These are phyloP conservation scores for Lolium perenne DNA, from an alignment of 176 grass and related monocot species.

Conservation along the genomic window DNA sequence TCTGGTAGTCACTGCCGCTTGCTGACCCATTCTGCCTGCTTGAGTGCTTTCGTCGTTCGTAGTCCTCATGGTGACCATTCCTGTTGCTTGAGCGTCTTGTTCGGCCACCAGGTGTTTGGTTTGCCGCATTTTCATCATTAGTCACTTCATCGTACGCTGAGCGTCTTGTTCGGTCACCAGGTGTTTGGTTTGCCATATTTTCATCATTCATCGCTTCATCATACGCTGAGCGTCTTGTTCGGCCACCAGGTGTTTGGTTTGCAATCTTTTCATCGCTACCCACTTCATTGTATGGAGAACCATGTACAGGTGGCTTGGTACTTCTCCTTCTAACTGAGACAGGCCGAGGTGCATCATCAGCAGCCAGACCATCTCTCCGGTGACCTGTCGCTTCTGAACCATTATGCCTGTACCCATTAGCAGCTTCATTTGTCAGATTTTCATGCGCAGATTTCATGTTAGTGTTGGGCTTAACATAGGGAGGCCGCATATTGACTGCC, in stretches of 20 bases:
- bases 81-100: slow-evolving; percentile 58
- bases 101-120: slow-evolving; percentile 37
- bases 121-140: slow-evolving; percentile 46
- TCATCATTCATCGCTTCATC: slow-evolving; percentile 37
- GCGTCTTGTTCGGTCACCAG: slow-evolving; percentile 32
- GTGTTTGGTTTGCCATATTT: slow-evolving; percentile 41
- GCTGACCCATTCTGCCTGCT: slow-evolving; percentile 48
- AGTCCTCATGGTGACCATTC: slow-evolving; percentile 44
- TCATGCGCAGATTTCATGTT: neutral
- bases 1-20: slow-evolving; percentile 47
- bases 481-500: slow-evolving; percentile 56
- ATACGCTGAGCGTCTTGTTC: slow-evolving; percentile 51
- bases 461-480: slow-evolving; percentile 73
- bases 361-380: slow-evolving; percentile 26
- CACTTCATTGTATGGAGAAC: slow-evolving; percentile 26
- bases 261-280: slow-evolving; percentile 45
- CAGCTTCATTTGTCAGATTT: slow-evolving; percentile 24
- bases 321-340: slow-evolving; percentile 66
- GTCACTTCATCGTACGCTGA: neutral
- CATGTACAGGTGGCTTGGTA: slow-evolving; percentile 45
- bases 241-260: slow-evolving; percentile 38
- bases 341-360: slow-evolving; percentile 45
- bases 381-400: slow-evolving; percentile 24
- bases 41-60: slow-evolving; percentile 41
- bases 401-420: slow-evolving; percentile 28